These are phyloP conservation scores for Vairimorpha ceranae DNA, from an alignment of 371 early-diverging fungal species.

Conservation along the genomic window DNA sequence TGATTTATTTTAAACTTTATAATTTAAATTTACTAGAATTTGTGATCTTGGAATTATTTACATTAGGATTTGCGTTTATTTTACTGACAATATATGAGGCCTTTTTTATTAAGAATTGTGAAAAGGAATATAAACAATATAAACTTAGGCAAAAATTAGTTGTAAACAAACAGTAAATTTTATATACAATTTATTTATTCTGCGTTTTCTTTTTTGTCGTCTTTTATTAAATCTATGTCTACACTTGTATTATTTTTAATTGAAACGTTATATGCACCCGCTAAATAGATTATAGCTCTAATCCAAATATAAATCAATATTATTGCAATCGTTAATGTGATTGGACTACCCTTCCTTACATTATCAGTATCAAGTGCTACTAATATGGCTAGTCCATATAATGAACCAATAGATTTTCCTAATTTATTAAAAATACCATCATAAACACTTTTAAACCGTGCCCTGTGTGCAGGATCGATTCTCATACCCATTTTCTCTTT, in stretches of 20 bases:
- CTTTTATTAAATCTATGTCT: constrained; percentile 51
- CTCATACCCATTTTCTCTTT: constrained; percentile 62
- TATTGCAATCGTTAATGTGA: constrained; percentile 26
- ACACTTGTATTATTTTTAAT: constrained; percentile 49
- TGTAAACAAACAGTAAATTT: neutral
- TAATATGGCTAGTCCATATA: constrained; percentile 50
- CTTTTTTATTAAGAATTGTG: constrained; percentile 11
- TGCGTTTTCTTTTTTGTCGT: constrained; percentile 22
- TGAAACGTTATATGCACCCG: constrained; percentile 50
- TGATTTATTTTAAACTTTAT: neutral
- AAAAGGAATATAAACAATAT: constrained; percentile 11
- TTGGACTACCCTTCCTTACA: constrained; percentile 46
- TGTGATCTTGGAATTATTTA: neutral
- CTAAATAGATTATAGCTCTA: constrained; percentile 55
- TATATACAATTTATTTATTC: constrained; percentile 30
- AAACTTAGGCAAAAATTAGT: neutral
- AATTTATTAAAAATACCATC: constrained; percentile 63
- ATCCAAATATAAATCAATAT: constrained; percentile 57
- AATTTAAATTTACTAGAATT: neutral
- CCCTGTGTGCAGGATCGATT: constrained; percentile 57
- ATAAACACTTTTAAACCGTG: constrained; percentile 63
- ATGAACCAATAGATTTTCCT: constrained; percentile 60
- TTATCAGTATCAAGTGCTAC: constrained; percentile 48
- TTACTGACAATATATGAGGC: constrained; percentile 22
- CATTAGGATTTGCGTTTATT: neutral